Conservation (phyloP, 2,329 filamentous ascomycete species). For the Pseudogymnoascus sp. region DNA sequence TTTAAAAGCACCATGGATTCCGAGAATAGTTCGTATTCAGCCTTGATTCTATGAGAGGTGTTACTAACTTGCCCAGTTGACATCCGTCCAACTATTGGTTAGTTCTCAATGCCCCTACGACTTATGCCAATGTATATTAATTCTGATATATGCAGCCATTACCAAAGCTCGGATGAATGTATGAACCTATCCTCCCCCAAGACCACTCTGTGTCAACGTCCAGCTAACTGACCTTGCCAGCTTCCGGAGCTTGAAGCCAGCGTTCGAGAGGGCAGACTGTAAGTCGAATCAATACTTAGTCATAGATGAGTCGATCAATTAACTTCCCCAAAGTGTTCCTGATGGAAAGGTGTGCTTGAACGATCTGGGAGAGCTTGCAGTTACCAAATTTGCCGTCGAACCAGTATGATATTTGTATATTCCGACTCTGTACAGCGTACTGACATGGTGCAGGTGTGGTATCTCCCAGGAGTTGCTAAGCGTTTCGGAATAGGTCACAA, state of each 20-base stretch:
- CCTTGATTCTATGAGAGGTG: not conserved
- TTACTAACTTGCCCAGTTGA: constrained; percentile 28
- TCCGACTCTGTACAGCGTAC: not conserved
- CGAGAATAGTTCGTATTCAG: constrained; percentile 50
- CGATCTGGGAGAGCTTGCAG: constrained; percentile 70
- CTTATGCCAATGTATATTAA: not conserved
- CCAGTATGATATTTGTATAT: constrained; percentile 56
- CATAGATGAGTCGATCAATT: constrained; percentile 7
- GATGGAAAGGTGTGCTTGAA: constrained; percentile 92
- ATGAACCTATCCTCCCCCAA: not conserved
- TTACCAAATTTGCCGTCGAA: constrained; percentile 96
- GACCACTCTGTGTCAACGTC: not conserved
- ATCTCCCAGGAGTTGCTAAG: constrained; percentile 79
- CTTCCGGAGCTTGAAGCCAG: constrained; percentile 91
- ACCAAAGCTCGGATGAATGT: constrained; percentile 33
- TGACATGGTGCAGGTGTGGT: constrained; percentile 54
- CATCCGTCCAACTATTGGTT: constrained; percentile 32
- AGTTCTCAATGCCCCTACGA: not conserved
- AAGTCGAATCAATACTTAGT: constrained; percentile 21
- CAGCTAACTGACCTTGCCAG: constrained; percentile 28
- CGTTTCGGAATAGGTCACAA: constrained; percentile 68
- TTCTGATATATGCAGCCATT: constrained; percentile 23
- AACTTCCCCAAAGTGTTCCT: constrained; percentile 22
- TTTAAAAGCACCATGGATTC: constrained; percentile 73
- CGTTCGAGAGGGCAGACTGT: constrained; percentile 71